A percentile compares a stretch with the other conserved stretches of the same genome.
Evolutionary conservation across 2,329 filamentous ascomycete species (phyloP).

Genomic region (Akanthomyces lecanii): DNA sequence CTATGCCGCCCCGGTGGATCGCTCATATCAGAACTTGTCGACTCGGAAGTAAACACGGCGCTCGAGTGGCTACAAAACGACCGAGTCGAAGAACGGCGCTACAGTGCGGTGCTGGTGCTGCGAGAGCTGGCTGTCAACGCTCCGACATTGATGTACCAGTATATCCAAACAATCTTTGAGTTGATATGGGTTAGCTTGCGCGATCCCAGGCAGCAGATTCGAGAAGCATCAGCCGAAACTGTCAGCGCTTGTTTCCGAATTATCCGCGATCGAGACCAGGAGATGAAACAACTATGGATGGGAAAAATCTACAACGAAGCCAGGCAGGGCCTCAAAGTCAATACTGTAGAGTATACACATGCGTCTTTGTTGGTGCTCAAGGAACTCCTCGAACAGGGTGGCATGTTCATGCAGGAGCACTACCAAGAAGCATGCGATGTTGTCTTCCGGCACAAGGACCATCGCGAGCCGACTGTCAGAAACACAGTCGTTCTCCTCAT

Average conservation of each 20-base stretch:
- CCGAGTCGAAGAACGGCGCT: slow-evolving; percentile 85
- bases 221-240: slow-evolving; percentile 86
- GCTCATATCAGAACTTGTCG: slow-evolving; percentile 89
- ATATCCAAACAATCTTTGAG: slow-evolving; percentile 91
- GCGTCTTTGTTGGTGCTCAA: slow-evolving; percentile 91
- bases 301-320: slow-evolving; percentile 85
- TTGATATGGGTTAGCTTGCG: slow-evolving; percentile 93
- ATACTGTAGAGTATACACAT: slow-evolving; percentile 83
- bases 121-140: slow-evolving; percentile 89
- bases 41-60: slow-evolving; percentile 93
- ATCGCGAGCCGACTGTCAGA: slow-evolving; percentile 80
- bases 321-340: slow-evolving; percentile 70
- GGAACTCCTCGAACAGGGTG: slow-evolving; percentile 87
- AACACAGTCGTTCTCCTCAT: slow-evolving; percentile 89
- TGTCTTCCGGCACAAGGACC: slow-evolving; percentile 87
- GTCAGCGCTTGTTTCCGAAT: slow-evolving; percentile 96
- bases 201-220: slow-evolving; percentile 85
- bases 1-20: slow-evolving; percentile 90
- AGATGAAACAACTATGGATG: slow-evolving; percentile 85
- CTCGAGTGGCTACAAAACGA: slow-evolving; percentile 97
- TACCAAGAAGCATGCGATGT: slow-evolving; percentile 92
- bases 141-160: slow-evolving; percentile 91
- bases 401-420: slow-evolving; percentile 98
- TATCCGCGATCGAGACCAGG: slow-evolving; percentile 85
- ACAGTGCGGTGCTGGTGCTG: slow-evolving; percentile 86